phyloP scores from a whole-genome alignment of 768 basidiomycete species.

The Rhodosporidiobolus odoratus region DNA sequence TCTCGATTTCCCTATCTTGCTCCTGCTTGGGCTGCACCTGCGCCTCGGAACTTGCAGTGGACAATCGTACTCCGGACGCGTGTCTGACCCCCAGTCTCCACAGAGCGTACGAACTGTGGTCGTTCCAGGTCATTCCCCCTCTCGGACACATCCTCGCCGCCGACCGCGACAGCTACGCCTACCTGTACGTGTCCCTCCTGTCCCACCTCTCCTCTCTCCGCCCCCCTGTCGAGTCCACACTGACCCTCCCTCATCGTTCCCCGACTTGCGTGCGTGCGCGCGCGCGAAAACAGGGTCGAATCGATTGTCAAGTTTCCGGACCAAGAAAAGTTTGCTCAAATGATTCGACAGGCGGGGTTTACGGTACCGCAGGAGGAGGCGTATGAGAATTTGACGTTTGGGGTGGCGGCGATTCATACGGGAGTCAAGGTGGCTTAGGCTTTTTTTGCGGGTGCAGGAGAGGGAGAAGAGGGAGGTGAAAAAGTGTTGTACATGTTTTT shows the following conservation, averaged over 20 bases:
- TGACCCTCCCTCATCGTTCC: not conserved
- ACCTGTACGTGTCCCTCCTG: not conserved
- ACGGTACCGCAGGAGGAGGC: constrained; percentile 31
- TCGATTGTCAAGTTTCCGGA: constrained; percentile 90
- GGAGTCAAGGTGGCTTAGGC: constrained; percentile 58
- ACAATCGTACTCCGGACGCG: not conserved
- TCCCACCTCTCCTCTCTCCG: not conserved
- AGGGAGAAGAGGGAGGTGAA: not conserved
- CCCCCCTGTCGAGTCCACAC: not conserved
- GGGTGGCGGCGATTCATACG: constrained; percentile 77
- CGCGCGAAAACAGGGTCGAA: constrained; percentile 80
- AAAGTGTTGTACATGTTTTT: too few species aligned
- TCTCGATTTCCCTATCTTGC: constrained; percentile 35
- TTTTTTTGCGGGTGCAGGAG: not conserved
- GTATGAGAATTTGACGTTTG: constrained; percentile 80
- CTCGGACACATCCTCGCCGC: constrained; percentile 95
- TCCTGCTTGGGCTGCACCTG: not conserved
- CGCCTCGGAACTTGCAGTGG: not conserved
- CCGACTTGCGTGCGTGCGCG: too few species aligned
- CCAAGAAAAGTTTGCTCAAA: constrained; percentile 76
- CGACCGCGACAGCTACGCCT: constrained; percentile 75
- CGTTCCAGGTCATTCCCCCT: constrained; percentile 89
- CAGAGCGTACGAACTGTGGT: constrained; percentile 90
- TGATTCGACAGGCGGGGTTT: constrained; percentile 85
- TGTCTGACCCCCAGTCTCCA: not conserved